Evolutionary conservation across 2,329 filamentous ascomycete genomes (phyloP), one percentile per base, ranked within the genome.

Genomic region (Domatiomyces globalis): DNA sequence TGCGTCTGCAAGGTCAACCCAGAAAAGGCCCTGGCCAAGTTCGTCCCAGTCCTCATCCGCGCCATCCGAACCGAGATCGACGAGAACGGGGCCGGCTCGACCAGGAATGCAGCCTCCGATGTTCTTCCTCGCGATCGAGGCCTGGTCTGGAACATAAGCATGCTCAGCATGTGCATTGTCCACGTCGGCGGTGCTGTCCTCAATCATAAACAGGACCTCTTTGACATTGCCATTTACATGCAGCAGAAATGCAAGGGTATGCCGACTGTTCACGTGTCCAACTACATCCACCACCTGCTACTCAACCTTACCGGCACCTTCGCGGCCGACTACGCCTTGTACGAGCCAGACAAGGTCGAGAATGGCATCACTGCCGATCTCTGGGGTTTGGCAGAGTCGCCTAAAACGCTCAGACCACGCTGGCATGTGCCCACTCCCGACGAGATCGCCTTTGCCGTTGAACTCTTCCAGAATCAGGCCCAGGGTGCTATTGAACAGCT

Each of bases 31-130:
- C 74, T 98, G 48, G 92, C 89, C 64, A 80, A 87, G 12, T 85
- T 98, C 51, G 77, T 98, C 29, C 92, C 92, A 1, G 87, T 95
- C 72, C 75, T 96, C 49, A 84, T 94, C 48, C 78, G 86, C 64
- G 89, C 87, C 51, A 98, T 98, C 58, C 85, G 89, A 56, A 94
- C 87, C 54, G 92, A 98, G 67, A 98, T 98, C 58, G 89, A 95
- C 63, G 87, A 90, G 66, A 98, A 96, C 64, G 87, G 90, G 48
- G 92, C 92, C 18, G 94, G 90, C 1, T 96, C 90, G 1, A 94
- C 94, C 52, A 80, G 92, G 61, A 96, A 88, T 51, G 94, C 87
- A 51, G 92, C 92, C 18, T 86, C 85, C 0, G 92, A 98, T 66
- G 88, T 96, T 44, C 75, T 98, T 17, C 92, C 92, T 7, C 80